Conservation (phyloP, 2,329 filamentous ascomycete species). For the Aspergillus viridinutans region DNA sequence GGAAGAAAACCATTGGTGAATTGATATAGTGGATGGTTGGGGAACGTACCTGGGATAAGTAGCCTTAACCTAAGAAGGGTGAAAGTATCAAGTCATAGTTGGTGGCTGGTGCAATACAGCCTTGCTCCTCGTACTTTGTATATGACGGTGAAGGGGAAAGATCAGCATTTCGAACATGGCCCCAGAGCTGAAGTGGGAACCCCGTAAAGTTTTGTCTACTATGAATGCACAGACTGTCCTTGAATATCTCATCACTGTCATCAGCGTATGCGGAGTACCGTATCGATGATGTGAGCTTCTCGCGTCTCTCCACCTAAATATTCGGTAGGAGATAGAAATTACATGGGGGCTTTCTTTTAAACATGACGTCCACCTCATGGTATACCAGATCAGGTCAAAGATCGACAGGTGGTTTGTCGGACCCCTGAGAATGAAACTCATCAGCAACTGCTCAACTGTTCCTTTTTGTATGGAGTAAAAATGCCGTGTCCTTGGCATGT, state of each 20-base stretch:
- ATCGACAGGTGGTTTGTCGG: neutral
- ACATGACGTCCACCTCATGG: neutral
- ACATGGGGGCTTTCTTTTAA: neutral
- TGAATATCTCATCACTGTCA: neutral
- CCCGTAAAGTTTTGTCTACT: neutral
- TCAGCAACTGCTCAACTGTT: neutral
- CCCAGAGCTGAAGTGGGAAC: neutral
- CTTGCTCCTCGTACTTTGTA: neutral
- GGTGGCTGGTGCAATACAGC: neutral
- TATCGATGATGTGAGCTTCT: neutral
- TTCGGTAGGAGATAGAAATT: neutral
- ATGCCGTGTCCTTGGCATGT: neutral
- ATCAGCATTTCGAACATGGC: neutral
- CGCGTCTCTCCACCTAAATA: neutral
- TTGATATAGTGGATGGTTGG: neutral
- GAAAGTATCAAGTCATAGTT: too few species aligned
- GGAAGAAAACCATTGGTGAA: neutral
- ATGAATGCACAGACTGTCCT: neutral
- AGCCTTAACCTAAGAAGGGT: neutral
- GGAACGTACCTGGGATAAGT: neutral
- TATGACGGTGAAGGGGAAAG: neutral
- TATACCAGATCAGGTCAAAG: neutral
- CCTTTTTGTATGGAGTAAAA: neutral
- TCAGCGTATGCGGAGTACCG: neutral
- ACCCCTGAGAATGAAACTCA: too few species aligned